Evolutionary conservation across 345 rosid genomes (phyloP).

Genomic region (Erysimum cheiranthoides): DNA sequence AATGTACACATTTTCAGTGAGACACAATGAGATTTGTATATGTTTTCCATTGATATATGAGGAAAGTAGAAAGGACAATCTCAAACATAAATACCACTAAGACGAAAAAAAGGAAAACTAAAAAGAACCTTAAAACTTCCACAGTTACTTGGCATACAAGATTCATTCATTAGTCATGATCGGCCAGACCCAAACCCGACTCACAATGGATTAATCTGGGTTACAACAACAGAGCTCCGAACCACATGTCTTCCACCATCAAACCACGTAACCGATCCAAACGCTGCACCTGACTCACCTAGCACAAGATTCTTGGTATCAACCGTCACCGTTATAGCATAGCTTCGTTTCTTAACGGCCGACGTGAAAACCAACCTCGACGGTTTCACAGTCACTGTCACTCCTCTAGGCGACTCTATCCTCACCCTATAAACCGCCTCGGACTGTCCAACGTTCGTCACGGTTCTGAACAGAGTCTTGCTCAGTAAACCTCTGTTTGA

Average conservation of each 20-base stretch:
- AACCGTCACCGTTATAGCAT: constrained; percentile 53
- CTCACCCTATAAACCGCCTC: constrained; percentile 49
- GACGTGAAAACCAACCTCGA: constrained; percentile 51
- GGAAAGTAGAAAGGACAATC: neutral
- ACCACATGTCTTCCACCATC: constrained; percentile 66
- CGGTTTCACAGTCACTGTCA: constrained; percentile 56
- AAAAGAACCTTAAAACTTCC: constrained; percentile 11
- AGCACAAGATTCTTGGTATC: constrained; percentile 52
- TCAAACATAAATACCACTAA: neutral
- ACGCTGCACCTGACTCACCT: constrained; percentile 60
- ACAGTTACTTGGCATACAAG: constrained; percentile 1
- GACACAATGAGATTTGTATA: neutral
- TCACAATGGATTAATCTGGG: constrained; percentile 60
- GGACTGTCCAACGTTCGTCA: constrained; percentile 65
- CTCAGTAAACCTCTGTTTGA: constrained; percentile 44
- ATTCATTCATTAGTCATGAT: constrained; percentile 35
- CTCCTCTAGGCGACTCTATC: constrained; percentile 62
- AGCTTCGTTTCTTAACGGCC: constrained; percentile 58
- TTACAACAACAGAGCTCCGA: constrained; percentile 63
- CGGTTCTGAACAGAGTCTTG: constrained; percentile 57
- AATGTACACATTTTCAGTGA: neutral
- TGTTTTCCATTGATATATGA: neutral
- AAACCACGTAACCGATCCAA: constrained; percentile 71
- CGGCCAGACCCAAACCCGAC: neutral
- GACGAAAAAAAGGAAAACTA: neutral